phyloP scores from a whole-genome alignment of 1,284 basidiomycete species.

The Meripilus lineatus region DNA sequence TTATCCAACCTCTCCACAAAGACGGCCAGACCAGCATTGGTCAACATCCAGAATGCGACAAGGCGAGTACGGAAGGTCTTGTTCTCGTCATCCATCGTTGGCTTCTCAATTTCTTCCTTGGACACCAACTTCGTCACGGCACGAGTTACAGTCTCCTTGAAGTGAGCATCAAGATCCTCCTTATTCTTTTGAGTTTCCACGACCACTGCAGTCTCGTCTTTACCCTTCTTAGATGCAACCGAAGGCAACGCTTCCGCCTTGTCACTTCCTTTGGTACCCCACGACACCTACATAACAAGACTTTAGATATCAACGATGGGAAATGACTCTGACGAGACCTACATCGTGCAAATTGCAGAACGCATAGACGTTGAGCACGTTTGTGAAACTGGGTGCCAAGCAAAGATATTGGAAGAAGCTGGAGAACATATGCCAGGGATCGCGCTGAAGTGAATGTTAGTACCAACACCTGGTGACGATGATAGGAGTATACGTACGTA shows the following conservation, averaged over 20 bases:
- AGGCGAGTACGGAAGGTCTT: conserved; percentile 91
- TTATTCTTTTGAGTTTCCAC: conserved; percentile 78
- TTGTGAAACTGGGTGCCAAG: conserved; percentile 88
- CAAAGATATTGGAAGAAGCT: conserved; percentile 92
- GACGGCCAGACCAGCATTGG: conserved; percentile 77
- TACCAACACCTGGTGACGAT: conserved; percentile 4
- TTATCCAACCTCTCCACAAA: conserved; percentile 83
- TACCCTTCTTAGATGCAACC: conserved; percentile 78
- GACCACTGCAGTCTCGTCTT: conserved; percentile 72
- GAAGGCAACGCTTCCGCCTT: conserved; percentile 94
- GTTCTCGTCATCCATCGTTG: conserved; percentile 89
- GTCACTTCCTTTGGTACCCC: conserved; percentile 97
- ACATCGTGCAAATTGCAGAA: conserved; percentile 96
- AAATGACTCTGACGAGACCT: conserved; percentile 17
- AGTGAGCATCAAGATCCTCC: conserved; percentile 89
- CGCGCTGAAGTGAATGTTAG: conserved; percentile 47
- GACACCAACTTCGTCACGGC: conserved; percentile 81
- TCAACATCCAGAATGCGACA: conserved; percentile 83
- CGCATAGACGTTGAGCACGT: conserved; percentile 93
- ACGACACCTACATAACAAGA: conserved; percentile 54
- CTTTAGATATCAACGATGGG: conserved; percentile 1
- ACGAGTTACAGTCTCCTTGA: conserved; percentile 91
- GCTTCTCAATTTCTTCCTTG: conserved; percentile 71
- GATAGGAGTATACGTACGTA: conserved; percentile 55
- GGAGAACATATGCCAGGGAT: conserved; percentile 99